These are phyloP conservation scores for Oropetium thomaeum DNA, from an alignment of 176 grass and related monocot genomes.

Conservation along the genomic window DNA sequence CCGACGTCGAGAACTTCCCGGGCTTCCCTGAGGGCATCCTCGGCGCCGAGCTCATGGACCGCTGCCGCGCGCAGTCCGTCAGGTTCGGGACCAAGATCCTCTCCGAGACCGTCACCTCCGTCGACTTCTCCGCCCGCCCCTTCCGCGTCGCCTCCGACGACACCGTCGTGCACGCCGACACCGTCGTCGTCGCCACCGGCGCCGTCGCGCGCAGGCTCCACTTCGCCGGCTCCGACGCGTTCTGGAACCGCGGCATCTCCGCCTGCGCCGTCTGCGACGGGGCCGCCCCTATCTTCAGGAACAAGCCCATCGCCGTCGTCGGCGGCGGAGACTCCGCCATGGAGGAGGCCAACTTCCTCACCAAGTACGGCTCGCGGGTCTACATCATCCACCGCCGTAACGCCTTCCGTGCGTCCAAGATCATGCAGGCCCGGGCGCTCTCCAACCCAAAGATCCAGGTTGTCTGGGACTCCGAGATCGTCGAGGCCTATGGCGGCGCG, in stretches of 20 bases:
- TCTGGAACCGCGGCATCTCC: constrained; percentile 93
- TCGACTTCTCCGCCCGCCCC: constrained; percentile 68
- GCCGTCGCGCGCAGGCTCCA: constrained; percentile 81
- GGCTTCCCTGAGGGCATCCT: constrained; percentile 86
- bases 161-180: constrained; percentile 66
- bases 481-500: constrained; percentile 61
- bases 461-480: constrained; percentile 80
- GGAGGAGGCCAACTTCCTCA: constrained; percentile 99
- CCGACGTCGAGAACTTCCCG: constrained; percentile 96
- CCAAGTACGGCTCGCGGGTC: constrained; percentile 87
- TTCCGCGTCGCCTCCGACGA: constrained; percentile 67
- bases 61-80: constrained; percentile 59
- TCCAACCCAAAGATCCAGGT: constrained; percentile 93
- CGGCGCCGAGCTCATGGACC: constrained; percentile 80
- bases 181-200: constrained; percentile 75
- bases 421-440: constrained; percentile 86
- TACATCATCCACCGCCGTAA: constrained; percentile 92
- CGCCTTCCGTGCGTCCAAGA: constrained; percentile 90
- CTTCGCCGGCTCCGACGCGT: constrained; percentile 66
- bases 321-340: constrained; percentile 96
- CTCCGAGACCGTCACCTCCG: constrained; percentile 74
- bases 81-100: constrained; percentile 73
- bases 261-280: constrained; percentile 98
- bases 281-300: constrained; percentile 85
- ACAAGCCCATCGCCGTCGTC: constrained; percentile 82